These are phyloP conservation scores for Sistotremastrum niveocremeum DNA, from an alignment of 768 basidiomycete species.

Conservation along the genomic window DNA sequence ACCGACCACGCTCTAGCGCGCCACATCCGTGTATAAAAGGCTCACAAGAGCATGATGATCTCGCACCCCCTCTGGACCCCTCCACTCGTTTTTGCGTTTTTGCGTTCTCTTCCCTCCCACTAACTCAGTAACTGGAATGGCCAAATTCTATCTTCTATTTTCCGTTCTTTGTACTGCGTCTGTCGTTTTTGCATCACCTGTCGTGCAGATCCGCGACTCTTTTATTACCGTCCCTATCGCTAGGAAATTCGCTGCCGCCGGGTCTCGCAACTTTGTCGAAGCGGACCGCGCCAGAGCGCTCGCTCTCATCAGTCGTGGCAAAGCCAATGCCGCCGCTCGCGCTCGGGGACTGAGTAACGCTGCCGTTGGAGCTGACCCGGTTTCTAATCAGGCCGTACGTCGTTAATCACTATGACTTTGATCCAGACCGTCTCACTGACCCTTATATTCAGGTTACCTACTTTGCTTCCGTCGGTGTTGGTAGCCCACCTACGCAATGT, in stretches of 20 bases:
- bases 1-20: too few species aligned
- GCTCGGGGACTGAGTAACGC: conserved; percentile 1
- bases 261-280: not conserved
- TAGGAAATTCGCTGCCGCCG: not conserved
- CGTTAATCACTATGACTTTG: conserved; percentile 20
- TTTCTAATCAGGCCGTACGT: conserved; percentile 26
- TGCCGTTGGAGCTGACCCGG: conserved; percentile 18
- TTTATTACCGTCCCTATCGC: conserved; percentile 2
- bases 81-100: too few species aligned
- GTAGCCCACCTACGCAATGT: conserved; percentile 42
- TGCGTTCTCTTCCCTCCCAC: too few species aligned
- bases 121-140: too few species aligned
- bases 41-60: too few species aligned
- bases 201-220: conserved; percentile 1
- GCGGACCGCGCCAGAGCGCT: conserved; percentile 28
- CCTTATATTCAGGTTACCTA: too few species aligned
- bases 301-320: conserved; percentile 14
- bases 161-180: not conserved
- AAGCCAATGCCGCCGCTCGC: conserved; percentile 4
- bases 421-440: too few species aligned
- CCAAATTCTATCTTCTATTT: not conserved
- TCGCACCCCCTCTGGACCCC: too few species aligned
- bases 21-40: too few species aligned
- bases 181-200: not conserved
- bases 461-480: conserved; percentile 28